phyloP scores from a whole-genome alignment of 2,329 filamentous ascomycete species.

The Lasiodiplodia hormozganensis region DNA sequence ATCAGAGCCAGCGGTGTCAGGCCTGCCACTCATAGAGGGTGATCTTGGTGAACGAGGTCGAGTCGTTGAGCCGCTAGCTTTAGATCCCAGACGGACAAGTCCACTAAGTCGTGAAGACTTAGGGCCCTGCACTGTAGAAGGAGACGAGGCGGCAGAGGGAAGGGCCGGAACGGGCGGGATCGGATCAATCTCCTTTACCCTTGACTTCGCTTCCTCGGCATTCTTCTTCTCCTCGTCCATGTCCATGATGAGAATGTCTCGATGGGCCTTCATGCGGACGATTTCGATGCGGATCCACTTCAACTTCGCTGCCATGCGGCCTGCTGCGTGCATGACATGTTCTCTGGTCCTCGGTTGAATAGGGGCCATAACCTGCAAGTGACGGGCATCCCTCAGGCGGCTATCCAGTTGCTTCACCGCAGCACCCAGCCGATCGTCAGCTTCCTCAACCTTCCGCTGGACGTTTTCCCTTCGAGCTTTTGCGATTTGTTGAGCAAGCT shows the following conservation, averaged over 20 bases:
- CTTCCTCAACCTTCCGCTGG: conserved; percentile 80
- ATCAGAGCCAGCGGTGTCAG: conserved; percentile 20
- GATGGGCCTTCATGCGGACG: conserved; percentile 89
- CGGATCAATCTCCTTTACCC: conserved; percentile 33
- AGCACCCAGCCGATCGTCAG: conserved; percentile 76
- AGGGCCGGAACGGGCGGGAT: conserved; percentile 1
- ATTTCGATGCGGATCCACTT: conserved; percentile 96
- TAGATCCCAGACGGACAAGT: conserved; percentile 45
- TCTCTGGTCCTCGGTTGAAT: conserved; percentile 91
- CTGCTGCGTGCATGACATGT: conserved; percentile 82
- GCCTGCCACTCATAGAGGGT: conserved; percentile 40
- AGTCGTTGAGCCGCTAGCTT: conserved; percentile 40
- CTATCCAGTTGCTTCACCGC: conserved; percentile 80
- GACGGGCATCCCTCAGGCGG: conserved; percentile 86
- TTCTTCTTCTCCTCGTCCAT: conserved; percentile 75
- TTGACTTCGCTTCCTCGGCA: conserved; percentile 37
- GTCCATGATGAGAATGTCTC: conserved; percentile 85
- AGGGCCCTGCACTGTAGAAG: conserved; percentile 6
- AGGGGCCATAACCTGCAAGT: conserved; percentile 86
- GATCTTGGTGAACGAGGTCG: conserved; percentile 40
- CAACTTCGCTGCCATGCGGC: conserved; percentile 82
- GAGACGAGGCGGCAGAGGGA: conserved; percentile 19
- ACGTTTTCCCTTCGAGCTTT: conserved; percentile 83
- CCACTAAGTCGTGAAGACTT: conserved; percentile 40
- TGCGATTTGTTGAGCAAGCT: conserved; percentile 87